Percentiles rank a stretch among this genome's conserved stretches.
Conservation (phyloP, 2,329 filamentous ascomycete genomes). For the Neofusicoccum ribis region DNA sequence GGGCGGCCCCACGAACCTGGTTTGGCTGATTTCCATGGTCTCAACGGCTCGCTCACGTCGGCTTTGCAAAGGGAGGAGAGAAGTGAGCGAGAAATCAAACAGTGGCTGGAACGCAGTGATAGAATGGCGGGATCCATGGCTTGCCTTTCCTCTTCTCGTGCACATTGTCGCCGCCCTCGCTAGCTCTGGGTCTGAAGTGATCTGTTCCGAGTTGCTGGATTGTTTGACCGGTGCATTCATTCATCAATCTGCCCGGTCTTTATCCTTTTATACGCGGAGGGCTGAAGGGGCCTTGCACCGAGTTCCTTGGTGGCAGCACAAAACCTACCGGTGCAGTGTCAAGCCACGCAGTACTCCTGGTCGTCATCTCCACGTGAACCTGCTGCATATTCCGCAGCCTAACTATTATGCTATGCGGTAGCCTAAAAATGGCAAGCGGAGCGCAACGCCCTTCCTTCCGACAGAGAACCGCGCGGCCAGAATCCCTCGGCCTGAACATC, state of each 20-base stretch:
- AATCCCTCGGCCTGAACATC: not conserved
- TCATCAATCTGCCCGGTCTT: not conserved
- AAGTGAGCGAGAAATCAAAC: not conserved
- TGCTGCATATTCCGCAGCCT: not conserved
- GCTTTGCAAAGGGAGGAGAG: not conserved
- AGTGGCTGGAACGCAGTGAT: not conserved
- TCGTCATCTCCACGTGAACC: not conserved
- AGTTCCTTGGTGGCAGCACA: not conserved
- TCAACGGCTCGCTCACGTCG: not conserved
- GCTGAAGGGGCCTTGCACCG: not conserved
- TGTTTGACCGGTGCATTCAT: not conserved
- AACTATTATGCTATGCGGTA: not conserved
- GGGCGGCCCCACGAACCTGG: not conserved
- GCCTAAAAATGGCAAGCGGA: constrained; percentile 5
- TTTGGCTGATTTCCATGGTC: not conserved
- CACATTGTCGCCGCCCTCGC: not conserved
- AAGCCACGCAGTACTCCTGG: not conserved
- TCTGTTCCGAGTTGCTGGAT: not conserved
- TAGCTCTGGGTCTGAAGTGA: not conserved
- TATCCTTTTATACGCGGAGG: not conserved
- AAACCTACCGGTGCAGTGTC: not conserved
- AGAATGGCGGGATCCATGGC: not conserved
- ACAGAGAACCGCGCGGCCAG: constrained; percentile 1
- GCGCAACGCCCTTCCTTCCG: constrained; percentile 18
- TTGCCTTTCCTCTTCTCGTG: not conserved